Conservation (phyloP, 2,329 filamentous ascomycete species). For the Xylaria multiplex region DNA sequence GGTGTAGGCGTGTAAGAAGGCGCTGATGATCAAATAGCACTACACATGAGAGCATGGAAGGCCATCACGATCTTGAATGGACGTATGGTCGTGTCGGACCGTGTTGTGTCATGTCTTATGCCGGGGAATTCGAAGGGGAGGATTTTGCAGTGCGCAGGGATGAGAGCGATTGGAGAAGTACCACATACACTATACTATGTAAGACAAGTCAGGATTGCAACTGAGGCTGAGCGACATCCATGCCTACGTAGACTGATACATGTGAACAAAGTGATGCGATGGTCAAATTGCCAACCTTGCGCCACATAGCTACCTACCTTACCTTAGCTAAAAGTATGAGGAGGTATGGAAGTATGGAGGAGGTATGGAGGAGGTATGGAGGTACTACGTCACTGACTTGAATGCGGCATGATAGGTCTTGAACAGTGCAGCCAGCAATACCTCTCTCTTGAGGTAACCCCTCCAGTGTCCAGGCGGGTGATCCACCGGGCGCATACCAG, state of each 20-base stretch:
- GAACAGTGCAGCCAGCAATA: too few species aligned
- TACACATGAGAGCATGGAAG: conserved; percentile 20
- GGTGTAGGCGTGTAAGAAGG: not conserved
- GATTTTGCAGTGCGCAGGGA: conserved; percentile 14
- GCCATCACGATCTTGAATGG: not conserved
- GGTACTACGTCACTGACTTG: conserved; percentile 16
- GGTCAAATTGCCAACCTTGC: conserved; percentile 2
- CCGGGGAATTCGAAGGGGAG: conserved; percentile 13
- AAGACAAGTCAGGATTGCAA: conserved; percentile 16
- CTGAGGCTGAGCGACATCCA: not conserved
- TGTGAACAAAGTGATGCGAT: conserved; percentile 7
- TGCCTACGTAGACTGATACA: not conserved
- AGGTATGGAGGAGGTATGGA: too few species aligned
- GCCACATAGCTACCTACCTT: not conserved
- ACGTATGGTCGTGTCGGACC: not conserved
- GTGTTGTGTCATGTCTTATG: conserved; percentile 16
- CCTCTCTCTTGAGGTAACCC: too few species aligned
- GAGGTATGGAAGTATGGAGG: too few species aligned
- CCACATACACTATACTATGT: not conserved
- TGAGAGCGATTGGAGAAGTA: conserved; percentile 9
- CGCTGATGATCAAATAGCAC: not conserved
- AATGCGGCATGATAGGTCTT: not conserved
- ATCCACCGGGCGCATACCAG: too few species aligned
- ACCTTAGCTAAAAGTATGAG: not conserved
- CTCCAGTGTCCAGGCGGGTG: too few species aligned